phyloP scores from a whole-genome alignment of 805 yeast species.

The Nakazawaea wickerhamii region DNA sequence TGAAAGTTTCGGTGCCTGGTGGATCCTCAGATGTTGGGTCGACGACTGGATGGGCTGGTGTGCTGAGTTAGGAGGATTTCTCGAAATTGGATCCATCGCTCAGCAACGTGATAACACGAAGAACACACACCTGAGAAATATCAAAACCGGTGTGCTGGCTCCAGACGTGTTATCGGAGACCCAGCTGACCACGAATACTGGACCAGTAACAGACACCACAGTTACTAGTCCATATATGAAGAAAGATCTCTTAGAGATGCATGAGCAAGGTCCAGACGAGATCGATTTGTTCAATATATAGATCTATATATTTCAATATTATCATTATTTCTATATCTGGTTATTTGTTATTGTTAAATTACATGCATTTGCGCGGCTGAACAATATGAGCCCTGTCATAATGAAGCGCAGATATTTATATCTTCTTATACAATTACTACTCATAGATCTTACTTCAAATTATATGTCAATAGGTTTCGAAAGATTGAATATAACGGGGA shows the following conservation, averaged over 20 bases:
- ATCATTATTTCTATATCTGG: not conserved
- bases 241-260: conserved; percentile 1
- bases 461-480: too few species aligned
- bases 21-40: conserved; percentile 70
- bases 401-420: too few species aligned
- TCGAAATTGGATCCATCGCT: conserved; percentile 27
- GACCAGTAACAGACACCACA: too few species aligned
- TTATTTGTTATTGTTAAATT: not conserved
- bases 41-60: conserved; percentile 68
- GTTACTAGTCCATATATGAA: not conserved
- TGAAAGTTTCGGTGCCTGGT: conserved; percentile 66
- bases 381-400: too few species aligned
- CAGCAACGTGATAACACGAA: conserved; percentile 8
- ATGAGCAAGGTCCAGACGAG: conserved; percentile 12
- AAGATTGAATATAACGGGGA: not conserved
- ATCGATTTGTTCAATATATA: conserved; percentile 11
- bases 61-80: conserved; percentile 56
- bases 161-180: too few species aligned
- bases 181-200: too few species aligned
- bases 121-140: not conserved
- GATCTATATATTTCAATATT: conserved; percentile 4
- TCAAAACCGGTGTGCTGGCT: not conserved
- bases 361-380: not conserved
- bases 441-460: too few species aligned
- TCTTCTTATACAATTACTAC: too few species aligned